Percentiles rank a stretch among this genome's conserved stretches.
phyloP scores from a whole-genome alignment of 768 basidiomycete genomes.

The Auricularia cornea region DNA sequence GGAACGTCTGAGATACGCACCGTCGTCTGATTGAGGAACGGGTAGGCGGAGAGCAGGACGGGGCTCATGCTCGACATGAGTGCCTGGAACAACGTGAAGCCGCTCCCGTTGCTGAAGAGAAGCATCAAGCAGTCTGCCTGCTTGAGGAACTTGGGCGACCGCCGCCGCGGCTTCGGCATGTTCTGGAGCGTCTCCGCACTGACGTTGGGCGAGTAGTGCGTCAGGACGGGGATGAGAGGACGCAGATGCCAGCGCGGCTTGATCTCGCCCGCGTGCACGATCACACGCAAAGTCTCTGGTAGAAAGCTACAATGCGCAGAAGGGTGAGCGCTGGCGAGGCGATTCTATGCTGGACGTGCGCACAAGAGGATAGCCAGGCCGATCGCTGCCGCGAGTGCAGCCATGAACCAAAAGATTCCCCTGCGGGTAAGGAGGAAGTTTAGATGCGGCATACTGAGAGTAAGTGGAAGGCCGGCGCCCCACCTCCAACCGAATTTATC shows the following conservation, averaged over 20 bases:
- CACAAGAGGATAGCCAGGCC: constrained; percentile 42
- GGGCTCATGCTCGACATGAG: constrained; percentile 55
- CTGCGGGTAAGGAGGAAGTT: constrained; percentile 21
- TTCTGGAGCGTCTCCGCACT: not conserved
- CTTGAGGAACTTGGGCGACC: constrained; percentile 29
- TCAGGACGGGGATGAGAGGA: constrained; percentile 24
- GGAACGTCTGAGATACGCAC: not conserved
- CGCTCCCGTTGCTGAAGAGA: constrained; percentile 44
- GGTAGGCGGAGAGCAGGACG: constrained; percentile 50
- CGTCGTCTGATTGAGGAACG: constrained; percentile 46
- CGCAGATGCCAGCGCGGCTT: constrained; percentile 21
- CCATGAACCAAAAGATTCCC: constrained; percentile 57
- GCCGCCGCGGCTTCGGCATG: not conserved
- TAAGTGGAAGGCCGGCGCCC: not conserved
- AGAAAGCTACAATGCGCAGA: constrained; percentile 24
- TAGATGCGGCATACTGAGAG: not conserved
- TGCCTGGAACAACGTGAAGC: constrained; percentile 50
- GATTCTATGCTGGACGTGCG: too few species aligned
- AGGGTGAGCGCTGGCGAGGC: too few species aligned
- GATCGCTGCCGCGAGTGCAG: constrained; percentile 38
- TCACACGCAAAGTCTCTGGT: constrained; percentile 34
- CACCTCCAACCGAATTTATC: constrained; percentile 60
- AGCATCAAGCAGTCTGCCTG: constrained; percentile 49
- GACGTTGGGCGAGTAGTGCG: constrained; percentile 3
- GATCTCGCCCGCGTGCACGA: constrained; percentile 39